These are phyloP conservation scores for Sarocladium oryzae DNA, from an alignment of 2,329 filamentous ascomycete genomes.

Conservation along the genomic window DNA sequence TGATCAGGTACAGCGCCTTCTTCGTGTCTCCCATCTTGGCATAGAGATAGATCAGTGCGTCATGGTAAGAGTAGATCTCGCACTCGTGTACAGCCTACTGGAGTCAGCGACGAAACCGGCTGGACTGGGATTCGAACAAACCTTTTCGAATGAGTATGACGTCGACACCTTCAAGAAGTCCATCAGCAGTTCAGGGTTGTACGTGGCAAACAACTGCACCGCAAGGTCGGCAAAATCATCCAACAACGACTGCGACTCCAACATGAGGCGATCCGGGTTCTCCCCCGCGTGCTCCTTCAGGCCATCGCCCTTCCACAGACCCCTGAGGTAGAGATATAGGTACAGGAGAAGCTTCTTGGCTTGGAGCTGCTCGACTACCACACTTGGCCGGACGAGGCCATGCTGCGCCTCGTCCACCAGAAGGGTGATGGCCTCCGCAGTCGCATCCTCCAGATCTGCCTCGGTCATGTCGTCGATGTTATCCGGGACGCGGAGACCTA, in stretches of 20 bases:
- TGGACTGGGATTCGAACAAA: conserved; percentile 17
- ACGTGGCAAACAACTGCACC: conserved; percentile 78
- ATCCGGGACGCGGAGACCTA: conserved; percentile 75
- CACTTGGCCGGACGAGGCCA: conserved; percentile 71
- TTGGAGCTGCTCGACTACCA: conserved; percentile 73
- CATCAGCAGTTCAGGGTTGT: conserved; percentile 75
- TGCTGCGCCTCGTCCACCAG: conserved; percentile 88
- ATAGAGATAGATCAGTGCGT: conserved; percentile 91
- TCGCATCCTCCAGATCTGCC: conserved; percentile 69
- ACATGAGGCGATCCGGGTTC: conserved; percentile 48
- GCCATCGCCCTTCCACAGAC: conserved; percentile 73
- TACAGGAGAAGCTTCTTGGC: conserved; percentile 63
- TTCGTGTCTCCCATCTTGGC: conserved; percentile 95
- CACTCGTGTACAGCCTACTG: conserved; percentile 65
- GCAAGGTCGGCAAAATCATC: conserved; percentile 84
- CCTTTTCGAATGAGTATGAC: conserved; percentile 79
- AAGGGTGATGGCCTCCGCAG: conserved; percentile 75
- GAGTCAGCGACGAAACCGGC: conserved; percentile 10
- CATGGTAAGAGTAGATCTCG: conserved; percentile 72
- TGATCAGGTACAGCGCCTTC: conserved; percentile 84
- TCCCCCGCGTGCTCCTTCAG: conserved; percentile 48
- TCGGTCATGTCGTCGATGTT: conserved; percentile 60
- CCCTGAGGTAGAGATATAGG: conserved; percentile 85
- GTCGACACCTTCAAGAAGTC: conserved; percentile 80
- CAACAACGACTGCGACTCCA: conserved; percentile 62